Conservation (phyloP, 352 stramenopile genomes). For the Aphanomyces stellatus region DNA sequence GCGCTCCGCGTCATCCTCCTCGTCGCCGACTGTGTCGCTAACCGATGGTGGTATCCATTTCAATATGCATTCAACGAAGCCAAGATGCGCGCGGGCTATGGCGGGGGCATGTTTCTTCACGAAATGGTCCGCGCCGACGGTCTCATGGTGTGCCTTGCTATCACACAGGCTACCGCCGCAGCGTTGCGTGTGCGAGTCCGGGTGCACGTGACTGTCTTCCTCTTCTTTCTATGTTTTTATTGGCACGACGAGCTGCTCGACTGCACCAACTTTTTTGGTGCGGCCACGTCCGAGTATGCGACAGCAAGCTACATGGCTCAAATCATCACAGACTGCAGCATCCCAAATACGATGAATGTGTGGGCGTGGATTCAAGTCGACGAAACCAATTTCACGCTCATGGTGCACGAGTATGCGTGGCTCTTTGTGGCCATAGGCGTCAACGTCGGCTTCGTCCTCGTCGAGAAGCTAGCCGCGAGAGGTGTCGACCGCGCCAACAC, state of each 20-base stretch:
- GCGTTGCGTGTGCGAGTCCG: background rate
- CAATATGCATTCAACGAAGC: background rate
- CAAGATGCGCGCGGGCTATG: background rate
- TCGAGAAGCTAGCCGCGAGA: too few species aligned
- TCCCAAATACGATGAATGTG: too few species aligned
- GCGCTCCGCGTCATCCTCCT: background rate
- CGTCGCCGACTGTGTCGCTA: background rate
- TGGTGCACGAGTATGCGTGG: too few species aligned
- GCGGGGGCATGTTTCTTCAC: background rate
- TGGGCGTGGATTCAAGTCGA: too few species aligned
- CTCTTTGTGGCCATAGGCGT: too few species aligned
- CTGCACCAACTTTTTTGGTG: too few species aligned
- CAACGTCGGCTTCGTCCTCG: too few species aligned
- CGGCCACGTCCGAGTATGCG: too few species aligned
- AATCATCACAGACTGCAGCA: too few species aligned
- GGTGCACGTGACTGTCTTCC: background rate
- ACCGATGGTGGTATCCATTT: conserved; percentile 5
- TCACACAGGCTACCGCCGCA: background rate
- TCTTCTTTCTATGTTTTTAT: background rate
- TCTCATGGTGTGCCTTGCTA: background rate
- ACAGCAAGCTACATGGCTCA: too few species aligned
- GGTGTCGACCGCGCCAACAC: too few species aligned
- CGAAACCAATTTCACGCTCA: too few species aligned
- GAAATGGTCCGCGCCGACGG: background rate
- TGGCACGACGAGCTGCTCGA: background rate